phyloP scores from a whole-genome alignment of 805 yeast species.

The Wickerhamomyces rabaulensis region DNA sequence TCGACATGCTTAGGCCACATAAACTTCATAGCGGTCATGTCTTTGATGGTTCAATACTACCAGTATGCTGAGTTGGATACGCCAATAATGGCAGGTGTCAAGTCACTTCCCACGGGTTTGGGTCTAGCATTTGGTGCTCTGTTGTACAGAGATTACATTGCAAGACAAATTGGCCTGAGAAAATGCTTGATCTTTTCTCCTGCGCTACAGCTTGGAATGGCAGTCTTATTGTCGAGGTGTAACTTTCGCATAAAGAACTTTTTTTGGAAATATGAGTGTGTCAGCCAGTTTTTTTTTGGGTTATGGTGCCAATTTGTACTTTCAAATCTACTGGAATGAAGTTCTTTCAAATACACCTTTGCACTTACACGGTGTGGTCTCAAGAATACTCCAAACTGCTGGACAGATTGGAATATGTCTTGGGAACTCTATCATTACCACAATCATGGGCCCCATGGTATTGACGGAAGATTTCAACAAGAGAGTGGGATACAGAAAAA shows the following conservation, averaged over 20 bases:
- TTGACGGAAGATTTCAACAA: neutral
- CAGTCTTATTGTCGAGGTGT: constrained; percentile 21
- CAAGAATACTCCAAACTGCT: constrained; percentile 31
- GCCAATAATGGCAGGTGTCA: constrained; percentile 32
- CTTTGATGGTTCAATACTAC: constrained; percentile 23
- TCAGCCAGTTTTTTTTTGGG: constrained; percentile 23
- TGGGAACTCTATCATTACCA: constrained; percentile 23
- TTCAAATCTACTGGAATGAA: constrained; percentile 29
- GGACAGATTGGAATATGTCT: constrained; percentile 30
- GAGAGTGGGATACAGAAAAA: neutral
- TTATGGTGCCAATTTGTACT: constrained; percentile 26
- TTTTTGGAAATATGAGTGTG: constrained; percentile 28
- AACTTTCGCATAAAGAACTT: constrained; percentile 9
- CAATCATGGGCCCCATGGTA: constrained; percentile 23
- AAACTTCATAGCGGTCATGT: constrained; percentile 17
- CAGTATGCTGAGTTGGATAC: constrained; percentile 23
- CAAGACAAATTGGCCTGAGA: constrained; percentile 13
- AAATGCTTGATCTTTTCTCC: constrained; percentile 12
- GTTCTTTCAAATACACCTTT: constrained; percentile 30
- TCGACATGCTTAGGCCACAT: constrained; percentile 19
- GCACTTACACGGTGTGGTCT: constrained; percentile 34
- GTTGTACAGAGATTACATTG: constrained; percentile 17
- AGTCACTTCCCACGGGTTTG: constrained; percentile 28
- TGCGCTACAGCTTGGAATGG: constrained; percentile 2
- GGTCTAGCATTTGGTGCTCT: constrained; percentile 26